phyloP scores from a whole-genome alignment of 768 basidiomycete species.

The Leucogyrophana mollusca region DNA sequence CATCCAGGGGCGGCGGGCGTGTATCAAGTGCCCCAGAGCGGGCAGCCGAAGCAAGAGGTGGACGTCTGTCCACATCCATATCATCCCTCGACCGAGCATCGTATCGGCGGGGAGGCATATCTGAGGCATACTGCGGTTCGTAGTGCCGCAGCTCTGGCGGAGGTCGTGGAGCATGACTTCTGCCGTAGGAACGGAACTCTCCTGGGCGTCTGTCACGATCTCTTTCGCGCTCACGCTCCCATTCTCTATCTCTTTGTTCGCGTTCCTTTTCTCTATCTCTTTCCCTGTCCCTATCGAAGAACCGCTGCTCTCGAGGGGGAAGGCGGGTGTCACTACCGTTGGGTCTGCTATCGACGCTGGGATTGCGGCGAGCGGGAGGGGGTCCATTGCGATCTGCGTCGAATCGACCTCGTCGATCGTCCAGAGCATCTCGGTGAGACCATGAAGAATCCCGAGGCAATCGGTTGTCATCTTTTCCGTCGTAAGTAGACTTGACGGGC shows the following conservation, averaged over 20 bases:
- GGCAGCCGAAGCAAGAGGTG: slow-evolving; percentile 12
- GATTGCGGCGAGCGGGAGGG: slow-evolving; percentile 6
- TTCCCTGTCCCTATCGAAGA: slow-evolving; percentile 34
- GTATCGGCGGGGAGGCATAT: slow-evolving; percentile 32
- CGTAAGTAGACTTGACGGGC: slow-evolving; percentile 22
- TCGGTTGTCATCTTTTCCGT: slow-evolving; percentile 27
- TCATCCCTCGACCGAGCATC: slow-evolving; percentile 26
- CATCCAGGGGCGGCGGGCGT: slow-evolving; percentile 26
- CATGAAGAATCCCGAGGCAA: slow-evolving; percentile 23
- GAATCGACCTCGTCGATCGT: slow-evolving; percentile 27
- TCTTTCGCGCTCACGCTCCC: slow-evolving; percentile 34
- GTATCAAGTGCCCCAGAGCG: slow-evolving; percentile 18
- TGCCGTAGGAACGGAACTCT: slow-evolving; percentile 37
- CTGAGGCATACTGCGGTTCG: slow-evolving; percentile 40
- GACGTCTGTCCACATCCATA: slow-evolving; percentile 25
- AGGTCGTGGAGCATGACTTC: slow-evolving; percentile 38
- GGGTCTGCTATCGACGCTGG: slow-evolving; percentile 11
- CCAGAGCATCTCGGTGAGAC: slow-evolving; percentile 27
- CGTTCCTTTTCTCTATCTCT: slow-evolving; percentile 29
- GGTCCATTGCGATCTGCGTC: slow-evolving; percentile 24
- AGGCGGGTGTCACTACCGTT: slow-evolving; percentile 15
- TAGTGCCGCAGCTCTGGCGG: slow-evolving; percentile 49
- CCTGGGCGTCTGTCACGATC: slow-evolving; percentile 37
- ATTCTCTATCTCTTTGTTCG: slow-evolving; percentile 33
- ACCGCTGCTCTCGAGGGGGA: slow-evolving; percentile 27